phyloP scores from a whole-genome alignment of 176 grass and related monocot species.

The Eragrostis curvula region DNA sequence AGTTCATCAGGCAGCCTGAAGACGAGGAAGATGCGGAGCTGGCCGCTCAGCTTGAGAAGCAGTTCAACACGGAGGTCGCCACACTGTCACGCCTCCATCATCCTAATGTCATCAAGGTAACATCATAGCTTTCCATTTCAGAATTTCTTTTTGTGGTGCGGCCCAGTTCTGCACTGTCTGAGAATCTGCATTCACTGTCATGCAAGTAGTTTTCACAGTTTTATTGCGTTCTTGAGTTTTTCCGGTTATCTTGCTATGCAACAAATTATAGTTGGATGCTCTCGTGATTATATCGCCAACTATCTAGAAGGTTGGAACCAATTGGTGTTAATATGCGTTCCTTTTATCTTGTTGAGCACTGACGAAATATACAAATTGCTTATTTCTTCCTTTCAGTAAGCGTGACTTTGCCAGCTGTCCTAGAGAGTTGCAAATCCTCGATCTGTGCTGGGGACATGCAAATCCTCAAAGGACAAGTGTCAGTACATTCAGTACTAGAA shows the following conservation, averaged over 20 bases:
- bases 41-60: constrained; percentile 76
- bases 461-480: neutral
- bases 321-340: neutral
- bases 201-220: neutral
- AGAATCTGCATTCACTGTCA: constrained; percentile 25
- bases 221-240: neutral
- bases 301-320: neutral
- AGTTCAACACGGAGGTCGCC: constrained; percentile 81
- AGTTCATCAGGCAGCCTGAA: constrained; percentile 67
- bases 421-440: neutral
- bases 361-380: neutral
- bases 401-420: neutral
- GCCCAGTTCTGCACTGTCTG: neutral
- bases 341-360: neutral
- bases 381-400: neutral
- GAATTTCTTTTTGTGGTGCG: neutral
- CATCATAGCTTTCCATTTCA: neutral
- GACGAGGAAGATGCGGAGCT: constrained; percentile 66
- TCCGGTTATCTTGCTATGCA: constrained; percentile 9
- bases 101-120: constrained; percentile 92
- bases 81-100: constrained; percentile 73
- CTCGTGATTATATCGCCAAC: constrained; percentile 8
- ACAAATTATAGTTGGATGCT: constrained; percentile 1
- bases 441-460: neutral
- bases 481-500: neutral